phyloP scores from a whole-genome alignment of 352 stramenopile species.

The Globisporangium carolinianum region DNA sequence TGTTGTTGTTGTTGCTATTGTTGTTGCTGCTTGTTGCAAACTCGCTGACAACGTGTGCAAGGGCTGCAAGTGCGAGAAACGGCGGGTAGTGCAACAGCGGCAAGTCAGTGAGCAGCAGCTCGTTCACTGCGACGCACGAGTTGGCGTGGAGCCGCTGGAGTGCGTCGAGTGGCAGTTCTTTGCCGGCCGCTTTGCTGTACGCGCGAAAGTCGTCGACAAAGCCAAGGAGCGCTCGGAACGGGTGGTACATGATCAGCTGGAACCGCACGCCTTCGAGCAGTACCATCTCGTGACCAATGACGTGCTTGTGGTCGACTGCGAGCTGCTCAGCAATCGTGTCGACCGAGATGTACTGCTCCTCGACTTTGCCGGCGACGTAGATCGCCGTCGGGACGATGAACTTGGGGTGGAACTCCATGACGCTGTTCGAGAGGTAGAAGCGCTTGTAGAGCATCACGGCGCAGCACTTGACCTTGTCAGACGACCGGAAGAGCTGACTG shows the following conservation, averaged over 20 bases:
- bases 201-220: slow-evolving; percentile 83
- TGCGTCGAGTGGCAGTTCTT: slow-evolving; percentile 53
- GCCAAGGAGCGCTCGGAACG: slow-evolving; percentile 69
- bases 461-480: slow-evolving; percentile 84
- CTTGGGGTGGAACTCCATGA: slow-evolving; percentile 87
- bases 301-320: slow-evolving; percentile 78
- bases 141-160: slow-evolving; percentile 79
- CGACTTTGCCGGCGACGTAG: slow-evolving; percentile 85
- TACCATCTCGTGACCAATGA: slow-evolving; percentile 85
- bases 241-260: slow-evolving; percentile 87
- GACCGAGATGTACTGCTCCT: slow-evolving; percentile 88
- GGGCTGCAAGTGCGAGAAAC: slow-evolving; percentile 58
- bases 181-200: slow-evolving; percentile 51
- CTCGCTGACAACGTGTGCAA: slow-evolving; percentile 36
- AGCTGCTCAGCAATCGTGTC: slow-evolving; percentile 80
- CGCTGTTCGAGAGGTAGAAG: slow-evolving; percentile 86
- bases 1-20: neutral
- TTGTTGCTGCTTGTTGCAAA: neutral
- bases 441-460: slow-evolving; percentile 84
- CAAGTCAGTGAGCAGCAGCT: slow-evolving; percentile 68
- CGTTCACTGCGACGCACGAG: slow-evolving; percentile 64
- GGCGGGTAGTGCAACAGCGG: slow-evolving; percentile 59
- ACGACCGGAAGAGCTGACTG: slow-evolving; percentile 79
- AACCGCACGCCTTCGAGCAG: slow-evolving; percentile 84
- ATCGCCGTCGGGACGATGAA: slow-evolving; percentile 80